These are phyloP conservation scores for Sphaerulina vaccinii DNA, from an alignment of 2,329 filamentous ascomycete genomes.

Conservation along the genomic window DNA sequence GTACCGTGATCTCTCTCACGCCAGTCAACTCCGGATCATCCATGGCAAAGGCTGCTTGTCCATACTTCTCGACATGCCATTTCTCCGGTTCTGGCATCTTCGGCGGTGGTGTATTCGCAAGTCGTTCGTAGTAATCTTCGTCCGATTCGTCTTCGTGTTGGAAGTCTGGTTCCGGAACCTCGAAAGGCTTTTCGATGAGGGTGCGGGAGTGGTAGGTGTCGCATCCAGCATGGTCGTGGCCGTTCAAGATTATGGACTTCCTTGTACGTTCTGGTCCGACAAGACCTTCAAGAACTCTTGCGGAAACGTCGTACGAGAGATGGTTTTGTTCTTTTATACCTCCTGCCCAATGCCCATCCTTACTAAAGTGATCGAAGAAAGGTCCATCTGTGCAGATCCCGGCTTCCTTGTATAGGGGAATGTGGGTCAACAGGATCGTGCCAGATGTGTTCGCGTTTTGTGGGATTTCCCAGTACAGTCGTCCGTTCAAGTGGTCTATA, in stretches of 20 bases:
- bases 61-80: slow-evolving; percentile 26
- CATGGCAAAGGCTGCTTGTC: slow-evolving; percentile 14
- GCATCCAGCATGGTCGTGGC: slow-evolving; percentile 93
- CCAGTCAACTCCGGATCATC: slow-evolving; percentile 48
- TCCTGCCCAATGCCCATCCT: slow-evolving; percentile 52
- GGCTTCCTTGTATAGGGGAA: slow-evolving; percentile 79
- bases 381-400: slow-evolving; percentile 84
- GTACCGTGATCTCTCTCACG: slow-evolving; percentile 84
- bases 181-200: neutral
- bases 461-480: slow-evolving; percentile 17
- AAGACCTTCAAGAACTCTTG: slow-evolving; percentile 74
- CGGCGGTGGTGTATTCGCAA: neutral
- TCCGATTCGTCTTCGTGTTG: neutral
- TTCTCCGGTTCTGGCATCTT: slow-evolving; percentile 8
- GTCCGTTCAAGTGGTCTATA: slow-evolving; percentile 60
- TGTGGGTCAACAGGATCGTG: slow-evolving; percentile 85
- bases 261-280: slow-evolving; percentile 74
- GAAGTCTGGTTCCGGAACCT: neutral
- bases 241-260: slow-evolving; percentile 78
- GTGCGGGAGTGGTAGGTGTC: slow-evolving; percentile 67
- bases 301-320: slow-evolving; percentile 68
- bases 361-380: slow-evolving; percentile 73
- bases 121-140: neutral
- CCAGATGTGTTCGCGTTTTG: slow-evolving; percentile 53
- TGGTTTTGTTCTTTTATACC: slow-evolving; percentile 90